phyloP scores from a whole-genome alignment of 768 basidiomycete genomes.

The Naganishia vaughanmartiniae region DNA sequence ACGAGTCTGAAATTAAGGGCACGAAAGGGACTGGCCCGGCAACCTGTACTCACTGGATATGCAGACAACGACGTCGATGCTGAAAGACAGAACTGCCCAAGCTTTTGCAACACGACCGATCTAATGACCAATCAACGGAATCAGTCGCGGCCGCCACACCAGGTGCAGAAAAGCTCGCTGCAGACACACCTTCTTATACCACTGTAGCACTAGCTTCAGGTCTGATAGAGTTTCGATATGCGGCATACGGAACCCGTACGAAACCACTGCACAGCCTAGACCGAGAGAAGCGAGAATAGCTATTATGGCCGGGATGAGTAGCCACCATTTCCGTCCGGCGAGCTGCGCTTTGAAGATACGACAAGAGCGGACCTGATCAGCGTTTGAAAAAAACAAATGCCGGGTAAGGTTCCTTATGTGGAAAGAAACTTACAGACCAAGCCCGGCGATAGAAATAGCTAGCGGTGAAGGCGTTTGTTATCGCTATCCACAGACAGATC shows the following conservation, averaged over 20 bases:
- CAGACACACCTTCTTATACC: slow-evolving; percentile 1
- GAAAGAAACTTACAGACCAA: slow-evolving; percentile 2
- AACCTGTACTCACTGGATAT: neutral
- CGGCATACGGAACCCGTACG: slow-evolving; percentile 6
- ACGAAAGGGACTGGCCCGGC: neutral
- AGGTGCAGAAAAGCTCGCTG: no score
- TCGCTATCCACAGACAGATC: slow-evolving; percentile 18
- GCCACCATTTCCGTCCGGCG: slow-evolving; percentile 17
- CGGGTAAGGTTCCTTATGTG: neutral
- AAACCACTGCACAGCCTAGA: slow-evolving; percentile 6
- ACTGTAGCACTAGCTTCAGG: neutral
- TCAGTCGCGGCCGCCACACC: no score
- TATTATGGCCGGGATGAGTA: neutral
- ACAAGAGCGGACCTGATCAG: neutral
- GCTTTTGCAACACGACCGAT: slow-evolving; percentile 11
- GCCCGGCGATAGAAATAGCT: slow-evolving; percentile 14
- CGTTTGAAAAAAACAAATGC: neutral
- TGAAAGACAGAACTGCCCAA: slow-evolving; percentile 5
- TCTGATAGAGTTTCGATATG: neutral
- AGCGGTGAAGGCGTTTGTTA: slow-evolving; percentile 14
- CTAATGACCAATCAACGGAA: neutral
- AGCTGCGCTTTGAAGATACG: neutral
- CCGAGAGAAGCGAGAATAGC: slow-evolving; percentile 9
- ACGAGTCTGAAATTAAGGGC: no score
- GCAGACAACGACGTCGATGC: slow-evolving; percentile 8